These are phyloP conservation scores for Blastobotrys raffinosifermentans DNA, from an alignment of 1,139 yeast species.

Conservation along the genomic window DNA sequence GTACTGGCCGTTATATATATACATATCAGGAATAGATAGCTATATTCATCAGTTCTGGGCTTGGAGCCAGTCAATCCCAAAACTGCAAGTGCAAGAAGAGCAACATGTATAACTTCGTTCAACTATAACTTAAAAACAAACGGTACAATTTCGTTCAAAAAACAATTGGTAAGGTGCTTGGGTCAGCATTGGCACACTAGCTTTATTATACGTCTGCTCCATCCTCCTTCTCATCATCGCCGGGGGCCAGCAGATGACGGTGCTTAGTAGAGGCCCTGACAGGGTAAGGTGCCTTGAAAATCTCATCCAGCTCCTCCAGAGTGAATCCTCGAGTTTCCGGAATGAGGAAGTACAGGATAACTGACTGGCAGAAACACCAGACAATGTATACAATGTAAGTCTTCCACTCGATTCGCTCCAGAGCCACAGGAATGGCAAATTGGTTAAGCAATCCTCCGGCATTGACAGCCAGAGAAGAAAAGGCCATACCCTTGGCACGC, in stretches of 20 bases:
- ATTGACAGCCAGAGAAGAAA: slow-evolving; percentile 18
- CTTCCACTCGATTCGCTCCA: slow-evolving; percentile 52
- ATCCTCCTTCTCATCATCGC: too few relatives aligned
- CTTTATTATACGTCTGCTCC: too few relatives aligned
- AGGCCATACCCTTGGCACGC: slow-evolving; percentile 30
- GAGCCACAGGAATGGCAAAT: slow-evolving; percentile 51
- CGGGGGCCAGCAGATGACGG: background rate
- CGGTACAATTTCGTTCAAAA: too few relatives aligned
- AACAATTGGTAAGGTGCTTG: too few relatives aligned
- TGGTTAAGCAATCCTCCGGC: slow-evolving; percentile 35
- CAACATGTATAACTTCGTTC: too few relatives aligned
- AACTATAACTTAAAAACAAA: too few relatives aligned
- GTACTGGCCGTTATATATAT: too few relatives aligned
- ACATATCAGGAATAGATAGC: too few relatives aligned
- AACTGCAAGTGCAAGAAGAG: too few relatives aligned
- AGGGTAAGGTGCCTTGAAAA: slow-evolving; percentile 47
- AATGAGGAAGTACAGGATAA: slow-evolving; percentile 40
- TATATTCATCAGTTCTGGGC: too few relatives aligned
- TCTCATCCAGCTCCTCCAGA: slow-evolving; percentile 57
- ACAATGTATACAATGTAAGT: slow-evolving; percentile 46
- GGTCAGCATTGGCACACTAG: too few relatives aligned
- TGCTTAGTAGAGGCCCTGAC: slow-evolving; percentile 20
- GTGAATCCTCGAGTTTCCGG: slow-evolving; percentile 58
- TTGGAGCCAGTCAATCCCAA: too few relatives aligned
- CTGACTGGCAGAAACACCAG: slow-evolving; percentile 18